Evolutionary conservation across 306 rosid species (phyloP).

Genomic region (Luffa aegyptiaca): DNA sequence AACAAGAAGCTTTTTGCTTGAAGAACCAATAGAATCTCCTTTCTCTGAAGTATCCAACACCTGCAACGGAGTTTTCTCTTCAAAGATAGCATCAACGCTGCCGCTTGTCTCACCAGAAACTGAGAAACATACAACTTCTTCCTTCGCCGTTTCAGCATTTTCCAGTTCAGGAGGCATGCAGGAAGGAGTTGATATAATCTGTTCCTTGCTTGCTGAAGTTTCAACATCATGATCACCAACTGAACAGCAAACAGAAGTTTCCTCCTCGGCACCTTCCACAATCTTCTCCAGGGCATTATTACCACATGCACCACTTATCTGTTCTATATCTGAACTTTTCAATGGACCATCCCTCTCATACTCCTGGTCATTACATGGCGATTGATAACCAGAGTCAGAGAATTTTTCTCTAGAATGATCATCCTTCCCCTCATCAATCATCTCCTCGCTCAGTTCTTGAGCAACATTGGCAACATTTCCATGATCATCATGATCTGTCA

Average conservation of each 20-base stretch:
- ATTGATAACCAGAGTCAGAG: background rate
- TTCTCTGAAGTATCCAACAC: background rate
- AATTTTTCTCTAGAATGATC: background rate
- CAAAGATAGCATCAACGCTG: conserved; percentile 14
- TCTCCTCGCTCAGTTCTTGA: background rate
- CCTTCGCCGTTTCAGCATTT: conserved; percentile 15
- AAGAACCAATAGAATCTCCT: conserved; percentile 13
- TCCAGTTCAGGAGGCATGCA: conserved; percentile 16
- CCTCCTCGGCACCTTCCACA: conserved; percentile 4
- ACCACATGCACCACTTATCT: conserved; percentile 12
- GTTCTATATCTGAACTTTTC: background rate
- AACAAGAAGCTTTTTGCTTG: conserved; percentile 73
- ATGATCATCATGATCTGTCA: background rate
- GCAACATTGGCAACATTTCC: background rate
- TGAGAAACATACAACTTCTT: conserved; percentile 18
- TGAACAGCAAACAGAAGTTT: background rate
- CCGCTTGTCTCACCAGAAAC: conserved; percentile 7
- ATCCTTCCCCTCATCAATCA: background rate
- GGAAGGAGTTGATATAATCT: conserved; percentile 10
- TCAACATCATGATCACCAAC: conserved; percentile 11
- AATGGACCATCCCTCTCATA: background rate
- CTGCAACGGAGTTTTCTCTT: conserved; percentile 19
- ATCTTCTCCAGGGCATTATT: conserved; percentile 9
- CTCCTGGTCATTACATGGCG: background rate
- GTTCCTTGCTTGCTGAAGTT: conserved; percentile 8